phyloP scores from a whole-genome alignment of 2,329 filamentous ascomycete species.

The Fusarium odoratissimum region DNA sequence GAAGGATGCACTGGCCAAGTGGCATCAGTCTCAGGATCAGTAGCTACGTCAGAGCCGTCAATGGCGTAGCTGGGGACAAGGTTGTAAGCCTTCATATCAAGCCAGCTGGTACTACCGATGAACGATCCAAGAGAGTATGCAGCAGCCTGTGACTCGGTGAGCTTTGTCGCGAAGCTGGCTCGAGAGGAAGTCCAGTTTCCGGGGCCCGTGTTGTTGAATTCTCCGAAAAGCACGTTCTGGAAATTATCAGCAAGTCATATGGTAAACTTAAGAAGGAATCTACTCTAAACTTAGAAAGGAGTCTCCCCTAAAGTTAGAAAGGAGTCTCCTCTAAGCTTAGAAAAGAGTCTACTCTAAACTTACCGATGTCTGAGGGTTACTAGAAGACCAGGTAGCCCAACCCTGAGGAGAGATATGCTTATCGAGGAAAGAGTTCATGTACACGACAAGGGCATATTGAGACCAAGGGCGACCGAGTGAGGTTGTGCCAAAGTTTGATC shows the following conservation, averaged over 20 bases:
- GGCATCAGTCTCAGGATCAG: conserved; percentile 11
- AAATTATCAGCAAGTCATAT: not conserved
- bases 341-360: not conserved
- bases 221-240: conserved; percentile 63
- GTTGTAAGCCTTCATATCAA: conserved; percentile 42
- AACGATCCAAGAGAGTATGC: conserved; percentile 33
- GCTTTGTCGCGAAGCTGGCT: conserved; percentile 37
- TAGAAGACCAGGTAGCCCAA: conserved; percentile 62
- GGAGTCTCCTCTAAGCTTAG: not conserved
- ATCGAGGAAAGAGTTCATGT: conserved; percentile 61
- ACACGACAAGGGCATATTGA: conserved; percentile 58
- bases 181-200: conserved; percentile 39
- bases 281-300: not conserved
- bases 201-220: conserved; percentile 68
- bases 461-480: conserved; percentile 62
- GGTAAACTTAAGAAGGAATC: too few species aligned
- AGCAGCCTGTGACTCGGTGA: conserved; percentile 34
- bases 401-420: conserved; percentile 44
- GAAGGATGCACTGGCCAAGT: conserved; percentile 47
- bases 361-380: conserved; percentile 65
- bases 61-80: conserved; percentile 37
- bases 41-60: conserved; percentile 18
- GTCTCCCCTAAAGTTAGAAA: not conserved
- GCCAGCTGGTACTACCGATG: conserved; percentile 39
- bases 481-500: conserved; percentile 49